Base-by-base conservation (phyloP, 495 filamentous ascomycete genomes). In the Penicillium herquei region DNA sequence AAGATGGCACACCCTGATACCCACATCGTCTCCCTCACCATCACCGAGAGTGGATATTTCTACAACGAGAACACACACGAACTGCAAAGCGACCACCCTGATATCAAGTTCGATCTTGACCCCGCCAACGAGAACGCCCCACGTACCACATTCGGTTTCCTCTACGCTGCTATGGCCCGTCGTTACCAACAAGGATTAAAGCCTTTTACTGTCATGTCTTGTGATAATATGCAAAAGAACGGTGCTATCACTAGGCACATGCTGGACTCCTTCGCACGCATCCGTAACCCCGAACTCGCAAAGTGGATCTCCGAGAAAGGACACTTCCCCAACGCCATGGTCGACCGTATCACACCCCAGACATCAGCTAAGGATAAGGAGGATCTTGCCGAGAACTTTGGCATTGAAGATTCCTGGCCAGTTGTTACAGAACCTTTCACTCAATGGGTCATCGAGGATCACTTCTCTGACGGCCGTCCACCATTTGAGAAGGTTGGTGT, bases 151-250 rank as follows among this genome's bases (percentile, higher is more conserved):
- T 79, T 78, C 49, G 76, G 76, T 37, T 79, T 77, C 63, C 72
- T 79, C 45, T 78, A 75, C 60, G 73, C 74, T 41, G 76, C 76
- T 35, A 59, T 79, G 40, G 70, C 63, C 6, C 68, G 70, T 3
- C 76, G 76, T 42, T 60, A 70, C 49, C 43, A 67, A 55, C 61
- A 71, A 39, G 76, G 76, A 4, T 70, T 77, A 39, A 71, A 70
- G 41, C 76, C 76, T 21, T 79, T 79, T 65, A 79, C 76, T 55
- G 74, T 78, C 42, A 66, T 79, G 69, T 79, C 76, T 7, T 79
- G 76, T 55, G 76, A 79, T 54, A 79, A 79, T 62, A 79, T 79
- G 76, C 72, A 78, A 66, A 77, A 77, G 67, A 79, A 79, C 61
- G 76, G 76, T 21, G 64, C 74, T 54, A 78, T 79, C 66, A 72